These are phyloP conservation scores for Trametes sanguinea DNA, from an alignment of 768 basidiomycete genomes.

Conservation along the genomic window DNA sequence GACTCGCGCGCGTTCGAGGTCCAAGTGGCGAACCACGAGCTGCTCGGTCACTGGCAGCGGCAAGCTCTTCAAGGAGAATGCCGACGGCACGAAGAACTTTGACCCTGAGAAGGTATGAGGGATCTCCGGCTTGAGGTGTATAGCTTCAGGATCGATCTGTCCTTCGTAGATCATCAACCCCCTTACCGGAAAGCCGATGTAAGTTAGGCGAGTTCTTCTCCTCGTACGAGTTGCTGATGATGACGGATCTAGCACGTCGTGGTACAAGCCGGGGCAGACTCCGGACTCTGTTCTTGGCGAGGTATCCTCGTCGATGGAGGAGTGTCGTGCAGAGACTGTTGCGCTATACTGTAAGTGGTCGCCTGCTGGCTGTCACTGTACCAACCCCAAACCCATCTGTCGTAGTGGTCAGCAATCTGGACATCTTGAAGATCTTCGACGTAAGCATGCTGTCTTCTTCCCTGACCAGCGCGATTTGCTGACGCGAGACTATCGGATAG, in stretches of 20 bases:
- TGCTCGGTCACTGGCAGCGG: conserved; percentile 86
- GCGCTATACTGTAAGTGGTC: conserved; percentile 68
- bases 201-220: conserved; percentile 25
- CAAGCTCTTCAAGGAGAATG: conserved; percentile 76
- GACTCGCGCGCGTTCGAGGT: conserved; percentile 79
- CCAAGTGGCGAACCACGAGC: conserved; percentile 89
- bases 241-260: conserved; percentile 54
- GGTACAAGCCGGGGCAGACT: conserved; percentile 89
- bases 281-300: conserved; percentile 82
- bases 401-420: conserved; percentile 69
- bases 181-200: conserved; percentile 77
- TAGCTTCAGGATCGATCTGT: neutral
- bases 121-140: neutral
- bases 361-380: neutral
- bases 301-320: conserved; percentile 89
- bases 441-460: conserved; percentile 40
- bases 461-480: neutral
- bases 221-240: neutral
- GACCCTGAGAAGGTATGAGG: conserved; percentile 57
- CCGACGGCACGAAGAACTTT: conserved; percentile 81
- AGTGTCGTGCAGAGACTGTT: conserved; percentile 90
- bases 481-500: conserved; percentile 35
- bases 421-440: conserved; percentile 80
- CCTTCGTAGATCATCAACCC: conserved; percentile 70
- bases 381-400: neutral